A percentile compares a stretch with the other conserved stretches of the same genome.
These are phyloP conservation scores for Intubia oerlemansii DNA, from an alignment of 2,329 filamentous ascomycete species.

Conservation along the genomic window DNA sequence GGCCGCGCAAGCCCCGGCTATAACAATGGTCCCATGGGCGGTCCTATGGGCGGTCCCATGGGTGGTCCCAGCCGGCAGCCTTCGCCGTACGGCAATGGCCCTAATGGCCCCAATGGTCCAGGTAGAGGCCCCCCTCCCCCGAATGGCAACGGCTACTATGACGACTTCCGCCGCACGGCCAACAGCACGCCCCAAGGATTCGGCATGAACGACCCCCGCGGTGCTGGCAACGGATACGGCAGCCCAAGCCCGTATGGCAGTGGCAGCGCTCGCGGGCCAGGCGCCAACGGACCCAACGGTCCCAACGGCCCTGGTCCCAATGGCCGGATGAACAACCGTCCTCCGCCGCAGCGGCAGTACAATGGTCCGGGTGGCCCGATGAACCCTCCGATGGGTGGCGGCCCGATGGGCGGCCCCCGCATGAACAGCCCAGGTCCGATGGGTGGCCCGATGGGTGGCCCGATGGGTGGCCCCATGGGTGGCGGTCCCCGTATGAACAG, in stretches of 20 bases:
- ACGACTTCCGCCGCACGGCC: conserved; percentile 3
- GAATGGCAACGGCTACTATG: conserved; percentile 4
- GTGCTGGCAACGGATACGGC: background rate
- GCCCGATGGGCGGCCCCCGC: background rate
- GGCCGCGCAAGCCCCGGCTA: conserved; percentile 4
- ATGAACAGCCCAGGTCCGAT: no score
- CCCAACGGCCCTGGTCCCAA: background rate
- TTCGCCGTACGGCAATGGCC: conserved; percentile 1
- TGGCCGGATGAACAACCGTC: conserved; percentile 2
- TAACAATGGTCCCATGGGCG: conserved; percentile 6
- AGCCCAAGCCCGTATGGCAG: background rate
- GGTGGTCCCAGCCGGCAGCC: conserved; percentile 4
- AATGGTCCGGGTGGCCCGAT: background rate
- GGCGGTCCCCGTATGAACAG: conserved; percentile 1
- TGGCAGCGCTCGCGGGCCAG: background rate
- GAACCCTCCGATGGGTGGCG: no score
- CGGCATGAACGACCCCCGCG: background rate
- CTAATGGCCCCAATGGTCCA: background rate
- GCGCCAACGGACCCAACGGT: no score
- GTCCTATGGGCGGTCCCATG: conserved; percentile 7
- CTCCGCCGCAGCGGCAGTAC: conserved; percentile 17
- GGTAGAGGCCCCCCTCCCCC: no score
- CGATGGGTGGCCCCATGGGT: no score
- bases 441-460: no score
- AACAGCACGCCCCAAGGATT: conserved; percentile 1